Evolutionary conservation across 805 yeast genomes (phyloP).

Genomic region (Kodamaea sagamina): DNA sequence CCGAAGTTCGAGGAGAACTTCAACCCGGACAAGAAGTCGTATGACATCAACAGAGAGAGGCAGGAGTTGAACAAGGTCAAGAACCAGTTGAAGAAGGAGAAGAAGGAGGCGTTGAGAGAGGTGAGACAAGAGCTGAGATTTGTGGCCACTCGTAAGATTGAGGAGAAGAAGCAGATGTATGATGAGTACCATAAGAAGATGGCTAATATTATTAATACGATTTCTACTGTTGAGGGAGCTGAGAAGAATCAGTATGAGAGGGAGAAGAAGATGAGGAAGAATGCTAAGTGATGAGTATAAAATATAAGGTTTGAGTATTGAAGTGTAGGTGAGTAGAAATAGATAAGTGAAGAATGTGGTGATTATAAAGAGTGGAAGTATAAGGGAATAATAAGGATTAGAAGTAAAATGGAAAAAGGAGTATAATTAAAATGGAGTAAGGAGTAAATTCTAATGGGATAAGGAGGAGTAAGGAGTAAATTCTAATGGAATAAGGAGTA

Average conservation of each 20-base stretch:
- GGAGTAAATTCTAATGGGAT: no score
- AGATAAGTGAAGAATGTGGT: no score
- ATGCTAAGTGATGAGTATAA: slow-evolving; percentile 49
- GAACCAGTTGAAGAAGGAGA: slow-evolving; percentile 87
- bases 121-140: slow-evolving; percentile 86
- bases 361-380: no score
- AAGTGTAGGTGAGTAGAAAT: neutral
- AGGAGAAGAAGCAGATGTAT: slow-evolving; percentile 72
- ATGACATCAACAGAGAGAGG: slow-evolving; percentile 78
- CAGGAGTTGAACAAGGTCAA: slow-evolving; percentile 82
- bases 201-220: slow-evolving; percentile 81
- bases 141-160: slow-evolving; percentile 80
- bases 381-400: no score
- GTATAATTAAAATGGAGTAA: no score
- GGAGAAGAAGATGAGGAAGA: slow-evolving; percentile 69
- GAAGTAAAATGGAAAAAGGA: no score
- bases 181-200: slow-evolving; percentile 85
- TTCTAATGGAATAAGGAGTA: no score
- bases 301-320: neutral
- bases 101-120: slow-evolving; percentile 84
- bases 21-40: slow-evolving; percentile 92
- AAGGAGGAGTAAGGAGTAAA: no score
- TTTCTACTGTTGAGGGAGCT: slow-evolving; percentile 92
- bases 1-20: slow-evolving; percentile 95
- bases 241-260: slow-evolving; percentile 91